phyloP scores from a whole-genome alignment of 108 stramenopile genomes.

The Pseudonitzschia multiseries region DNA sequence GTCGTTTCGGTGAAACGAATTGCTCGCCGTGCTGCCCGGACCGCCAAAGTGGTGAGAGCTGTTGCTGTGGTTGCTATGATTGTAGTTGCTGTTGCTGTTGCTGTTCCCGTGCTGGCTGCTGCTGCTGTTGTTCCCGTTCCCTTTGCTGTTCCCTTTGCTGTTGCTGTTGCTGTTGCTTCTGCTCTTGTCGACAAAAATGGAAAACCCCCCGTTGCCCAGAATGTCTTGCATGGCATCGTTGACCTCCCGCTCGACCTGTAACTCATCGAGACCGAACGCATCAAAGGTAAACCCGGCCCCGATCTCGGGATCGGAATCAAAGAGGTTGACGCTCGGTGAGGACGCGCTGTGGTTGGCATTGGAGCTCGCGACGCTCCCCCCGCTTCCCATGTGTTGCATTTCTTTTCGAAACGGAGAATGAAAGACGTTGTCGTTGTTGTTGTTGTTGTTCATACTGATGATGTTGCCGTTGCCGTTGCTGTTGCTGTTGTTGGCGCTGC shows the following conservation, averaged over 20 bases:
- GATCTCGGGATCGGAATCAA: conserved; percentile 19
- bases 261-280: conserved; percentile 65
- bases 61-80: too few relatives aligned
- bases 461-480: too few relatives aligned
- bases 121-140: too few relatives aligned
- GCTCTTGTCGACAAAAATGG: conserved; percentile 33
- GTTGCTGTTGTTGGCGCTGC: too few relatives aligned
- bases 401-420: not conserved
- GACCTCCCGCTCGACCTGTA: conserved; percentile 67
- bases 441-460: too few relatives aligned
- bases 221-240: conserved; percentile 69
- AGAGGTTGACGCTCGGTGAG: conserved; percentile 21
- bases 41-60: too few relatives aligned
- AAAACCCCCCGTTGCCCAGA: conserved; percentile 40
- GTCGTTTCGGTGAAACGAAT: not conserved
- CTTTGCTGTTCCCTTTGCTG: too few relatives aligned
- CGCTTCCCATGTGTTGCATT: not conserved
- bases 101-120: too few relatives aligned
- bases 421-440: not conserved
- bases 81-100: too few relatives aligned
- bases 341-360: not conserved
- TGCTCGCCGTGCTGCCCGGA: conserved; percentile 2
- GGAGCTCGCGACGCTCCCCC: not conserved
- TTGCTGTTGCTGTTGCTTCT: too few relatives aligned
- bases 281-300: conserved; percentile 65